Base-by-base conservation (phyloP, 768 basidiomycete genomes). In the Lentinula lateritia region DNA sequence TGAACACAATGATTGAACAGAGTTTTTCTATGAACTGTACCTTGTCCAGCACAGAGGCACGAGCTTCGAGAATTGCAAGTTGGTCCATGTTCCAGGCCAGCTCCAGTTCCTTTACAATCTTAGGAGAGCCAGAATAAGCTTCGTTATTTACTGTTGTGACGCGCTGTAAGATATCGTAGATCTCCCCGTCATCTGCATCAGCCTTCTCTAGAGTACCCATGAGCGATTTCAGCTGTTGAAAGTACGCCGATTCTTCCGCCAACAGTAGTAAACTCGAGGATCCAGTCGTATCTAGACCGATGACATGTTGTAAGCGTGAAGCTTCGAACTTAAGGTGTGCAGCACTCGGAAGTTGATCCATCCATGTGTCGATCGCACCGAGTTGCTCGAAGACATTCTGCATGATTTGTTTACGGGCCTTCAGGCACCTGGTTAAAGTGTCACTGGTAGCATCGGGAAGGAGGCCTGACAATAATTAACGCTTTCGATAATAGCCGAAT, bases 41-140 rank as follows among this genome's bases (percentile, higher is more conserved):
- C 53, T 62, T 50, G 39, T 75, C 71, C 5, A 75, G 56, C 3
- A 71, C 60, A 2, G 58, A 54, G 39, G 60, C 64, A 18, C 69
- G 66, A 5, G 64, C 58, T 41, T 69, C 62, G 5, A 77, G 65
- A 20, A 71, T 53, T 2, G 58, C 50, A 1, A 62, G 60, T 50
- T 76, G 74, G 58, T 78, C 77, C 6, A 65, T 53, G 1, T 58
- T 50, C 70, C 74, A 76, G 13, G 74, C 75, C 1, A 58, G 61
- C 55, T 74, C 70, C 12, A 77, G 52, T 20, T 73, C 70, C 0
- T 36, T 16, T 28, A 50, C 59, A 35, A 74, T 65, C 60, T 75
- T 67, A 3, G 28, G 50, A 28, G 60, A 23, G n/a, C 3, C 48
- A 23, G 10, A 35, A n/a, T 43, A 7, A 32, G 1, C 16, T 42